Percentiles rank a stretch among this genome's conserved stretches.
These are phyloP conservation scores for Casuarina equisetifolia DNA, from an alignment of 306 rosid genomes.

Conservation along the genomic window DNA sequence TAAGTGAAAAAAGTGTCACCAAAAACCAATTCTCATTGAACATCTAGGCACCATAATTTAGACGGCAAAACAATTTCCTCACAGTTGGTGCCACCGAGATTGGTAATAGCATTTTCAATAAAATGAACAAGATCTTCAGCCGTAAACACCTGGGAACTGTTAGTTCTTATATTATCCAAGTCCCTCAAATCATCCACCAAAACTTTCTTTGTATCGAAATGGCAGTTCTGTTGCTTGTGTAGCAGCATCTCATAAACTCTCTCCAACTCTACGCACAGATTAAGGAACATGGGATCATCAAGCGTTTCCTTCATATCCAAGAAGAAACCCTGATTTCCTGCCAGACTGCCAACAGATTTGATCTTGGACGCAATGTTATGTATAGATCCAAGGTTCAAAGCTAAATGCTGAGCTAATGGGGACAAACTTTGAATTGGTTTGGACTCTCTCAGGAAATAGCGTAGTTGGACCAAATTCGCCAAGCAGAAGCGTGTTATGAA, in stretches of 20 bases:
- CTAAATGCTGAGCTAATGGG: constrained; percentile 46
- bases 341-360: constrained; percentile 48
- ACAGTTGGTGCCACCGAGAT: constrained; percentile 19
- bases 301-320: constrained; percentile 50
- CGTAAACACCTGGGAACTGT: constrained; percentile 39
- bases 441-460: constrained; percentile 33
- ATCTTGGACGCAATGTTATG: constrained; percentile 43
- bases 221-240: constrained; percentile 33
- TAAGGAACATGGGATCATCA: constrained; percentile 50
- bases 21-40: constrained; percentile 13
- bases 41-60: constrained; percentile 6
- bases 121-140: constrained; percentile 63
- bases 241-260: constrained; percentile 48
- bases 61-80: constrained; percentile 13
- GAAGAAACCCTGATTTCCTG: constrained; percentile 43
- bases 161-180: constrained; percentile 36
- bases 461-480: constrained; percentile 57
- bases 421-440: constrained; percentile 24
- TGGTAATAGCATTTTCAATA: constrained; percentile 33
- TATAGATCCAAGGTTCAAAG: constrained; percentile 56
- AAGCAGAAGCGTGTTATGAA: constrained; percentile 56
- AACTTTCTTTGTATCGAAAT: constrained; percentile 30
- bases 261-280: constrained; percentile 46
- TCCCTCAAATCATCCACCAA: constrained; percentile 37
- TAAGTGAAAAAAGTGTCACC: constrained; percentile 14